Evolutionary conservation across 129 eudicot species (phyloP).

Genomic region (Flaveria bidentis): DNA sequence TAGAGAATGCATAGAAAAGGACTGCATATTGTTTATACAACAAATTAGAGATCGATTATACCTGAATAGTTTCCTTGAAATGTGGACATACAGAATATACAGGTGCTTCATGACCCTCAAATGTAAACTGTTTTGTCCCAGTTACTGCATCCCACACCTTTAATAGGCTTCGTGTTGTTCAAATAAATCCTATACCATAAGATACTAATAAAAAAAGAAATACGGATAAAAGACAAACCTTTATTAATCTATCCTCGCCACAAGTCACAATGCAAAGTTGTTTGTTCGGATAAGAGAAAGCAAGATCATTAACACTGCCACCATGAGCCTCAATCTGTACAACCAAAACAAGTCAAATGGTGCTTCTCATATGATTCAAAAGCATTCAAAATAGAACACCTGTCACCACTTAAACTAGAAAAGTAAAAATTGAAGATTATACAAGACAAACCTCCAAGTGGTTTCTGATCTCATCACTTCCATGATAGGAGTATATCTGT

Average conservation of each 20-base stretch:
- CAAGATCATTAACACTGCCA: constrained; percentile 91
- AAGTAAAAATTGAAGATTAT: constrained; percentile 2
- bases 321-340: constrained; percentile 91
- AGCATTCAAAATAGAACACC: constrained; percentile 3
- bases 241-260: constrained; percentile 86
- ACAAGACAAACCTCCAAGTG: constrained; percentile 68
- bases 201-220: background rate
- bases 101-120: constrained; percentile 94
- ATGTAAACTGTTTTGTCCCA: constrained; percentile 64
- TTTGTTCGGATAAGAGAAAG: constrained; percentile 79
- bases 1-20: constrained; percentile 7
- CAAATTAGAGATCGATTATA: constrained; percentile 23
- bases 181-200: constrained; percentile 6
- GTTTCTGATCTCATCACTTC: constrained; percentile 65
- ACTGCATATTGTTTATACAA: background rate
- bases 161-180: constrained; percentile 9
- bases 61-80: constrained; percentile 84
- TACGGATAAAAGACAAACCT: constrained; percentile 44
- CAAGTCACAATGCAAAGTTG: constrained; percentile 82
- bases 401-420: constrained; percentile 19
- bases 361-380: background rate
- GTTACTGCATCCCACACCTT: constrained; percentile 94
- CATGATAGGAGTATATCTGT: constrained; percentile 69
- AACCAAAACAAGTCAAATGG: background rate
- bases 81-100: constrained; percentile 92